A percentile compares a stretch with the other conserved stretches of the same genome.
These are phyloP conservation scores for Gleditsia sinensis DNA, from an alignment of 306 rosid species.

Conservation along the genomic window DNA sequence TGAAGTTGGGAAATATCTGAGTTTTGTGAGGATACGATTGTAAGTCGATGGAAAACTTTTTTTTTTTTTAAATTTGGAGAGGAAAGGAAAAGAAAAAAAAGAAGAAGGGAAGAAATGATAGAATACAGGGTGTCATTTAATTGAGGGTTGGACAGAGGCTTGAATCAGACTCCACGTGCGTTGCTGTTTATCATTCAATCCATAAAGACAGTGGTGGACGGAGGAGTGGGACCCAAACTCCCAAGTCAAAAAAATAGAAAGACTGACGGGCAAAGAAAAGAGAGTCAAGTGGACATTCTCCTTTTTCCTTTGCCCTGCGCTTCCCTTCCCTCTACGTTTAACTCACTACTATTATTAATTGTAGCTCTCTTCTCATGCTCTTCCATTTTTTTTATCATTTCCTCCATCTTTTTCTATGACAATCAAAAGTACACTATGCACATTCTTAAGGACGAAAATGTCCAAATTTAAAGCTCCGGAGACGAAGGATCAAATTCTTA, in stretches of 20 bases:
- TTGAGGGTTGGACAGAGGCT: conserved; percentile 52
- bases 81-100: background rate
- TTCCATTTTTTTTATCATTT: no score
- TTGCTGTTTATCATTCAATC: conserved; percentile 58
- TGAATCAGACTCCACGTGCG: conserved; percentile 69
- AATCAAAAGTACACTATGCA: no score
- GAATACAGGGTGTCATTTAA: conserved; percentile 25
- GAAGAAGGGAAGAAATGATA: background rate
- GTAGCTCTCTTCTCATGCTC: no score
- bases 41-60: background rate
- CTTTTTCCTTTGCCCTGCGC: no score
- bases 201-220: conserved; percentile 52
- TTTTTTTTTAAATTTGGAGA: background rate
- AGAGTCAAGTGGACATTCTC: conserved; percentile 47
- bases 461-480: no score
- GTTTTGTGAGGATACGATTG: background rate
- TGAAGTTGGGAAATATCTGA: no score
- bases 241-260: conserved; percentile 44
- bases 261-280: conserved; percentile 35
- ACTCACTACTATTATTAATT: no score
- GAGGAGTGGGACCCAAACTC: conserved; percentile 40
- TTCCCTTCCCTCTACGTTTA: no score
- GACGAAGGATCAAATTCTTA: no score
- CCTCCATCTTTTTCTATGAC: no score
- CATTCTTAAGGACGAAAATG: no score